Evolutionary conservation across 208 protist genomes (phyloP), one percentile per base, ranked within the genome.

Genomic region (Lotmaria passim): DNA sequence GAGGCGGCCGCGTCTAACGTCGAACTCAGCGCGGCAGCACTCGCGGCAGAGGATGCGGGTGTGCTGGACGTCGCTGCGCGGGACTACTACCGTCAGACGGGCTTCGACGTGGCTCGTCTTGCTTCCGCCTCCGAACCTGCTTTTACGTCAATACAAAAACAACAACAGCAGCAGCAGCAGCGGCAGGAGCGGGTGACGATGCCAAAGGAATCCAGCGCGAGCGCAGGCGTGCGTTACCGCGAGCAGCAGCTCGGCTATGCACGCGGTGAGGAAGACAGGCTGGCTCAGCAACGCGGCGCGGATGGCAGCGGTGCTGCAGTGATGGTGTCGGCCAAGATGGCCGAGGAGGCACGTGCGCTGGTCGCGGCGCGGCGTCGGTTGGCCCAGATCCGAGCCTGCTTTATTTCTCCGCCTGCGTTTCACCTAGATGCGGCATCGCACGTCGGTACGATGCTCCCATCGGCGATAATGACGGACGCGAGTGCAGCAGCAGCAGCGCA

Each of bases 351-450:
- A 34, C 72, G 53, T 26, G 78, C 75, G 33, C 73, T 81, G 44
- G 51, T 53, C 15, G 69, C 80, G n/a, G 83, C 82, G 6, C 70
- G 88, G 24, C 51, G 38, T 1, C 84, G 87, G 24, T 65, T 93
- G 30, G 73, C 76, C 23, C 68, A 61, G 26, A 73, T 83, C 11
- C 76, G 65, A 1, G 69, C 47, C 15, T 77, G 53, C 50, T 81
- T 64, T 36, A 28, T 63, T 7, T 17, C 50, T 2, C 61, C 67
- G 19, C 33, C 67, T 17, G n/a, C 53, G 8, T n/a, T 43, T 63
- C 43, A 41, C 26, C 1, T 6, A 7, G 17, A 24, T 44, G 23
- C 41, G n/a, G 19, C 23, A 1, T n/a, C 67, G 36, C 38, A 0
- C n/a, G 34, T 23, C 10, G 31, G 23, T 24, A 14, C 31, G 52